Percentiles rank a stretch among this genome's conserved stretches.
phyloP scores from a whole-genome alignment of 2,329 filamentous ascomycete species.

The Aspergillus floridensis region DNA sequence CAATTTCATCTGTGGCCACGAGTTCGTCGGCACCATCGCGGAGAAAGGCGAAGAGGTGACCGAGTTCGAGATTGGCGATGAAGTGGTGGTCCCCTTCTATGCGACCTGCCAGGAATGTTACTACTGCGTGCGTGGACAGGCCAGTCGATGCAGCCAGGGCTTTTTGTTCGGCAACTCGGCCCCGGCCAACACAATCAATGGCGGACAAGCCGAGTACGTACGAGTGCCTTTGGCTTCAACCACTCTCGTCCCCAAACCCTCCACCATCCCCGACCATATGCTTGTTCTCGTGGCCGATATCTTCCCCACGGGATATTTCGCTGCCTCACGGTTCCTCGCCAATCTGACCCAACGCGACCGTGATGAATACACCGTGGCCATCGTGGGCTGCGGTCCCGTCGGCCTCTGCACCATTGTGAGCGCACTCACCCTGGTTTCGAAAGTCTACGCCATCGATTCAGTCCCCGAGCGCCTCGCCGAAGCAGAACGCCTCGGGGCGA shows the following conservation, averaged over 20 bases:
- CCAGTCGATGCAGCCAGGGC: slow-evolving; percentile 69
- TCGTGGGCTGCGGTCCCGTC: slow-evolving; percentile 79
- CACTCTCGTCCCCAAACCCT: slow-evolving; percentile 69
- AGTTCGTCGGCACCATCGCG: slow-evolving; percentile 75
- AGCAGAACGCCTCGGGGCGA: slow-evolving; percentile 70
- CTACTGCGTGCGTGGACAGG: slow-evolving; percentile 72
- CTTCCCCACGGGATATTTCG: slow-evolving; percentile 70
- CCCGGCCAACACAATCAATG: slow-evolving; percentile 55
- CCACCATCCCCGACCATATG: slow-evolving; percentile 66
- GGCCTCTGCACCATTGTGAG: slow-evolving; percentile 79
- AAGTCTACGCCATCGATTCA: slow-evolving; percentile 74
- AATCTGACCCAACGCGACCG: slow-evolving; percentile 53
- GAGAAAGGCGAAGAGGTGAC: slow-evolving; percentile 57
- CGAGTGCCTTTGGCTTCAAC: slow-evolving; percentile 76
- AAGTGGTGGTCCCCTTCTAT: slow-evolving; percentile 79
- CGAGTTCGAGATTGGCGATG: slow-evolving; percentile 68
- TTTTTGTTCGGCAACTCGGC: slow-evolving; percentile 67
- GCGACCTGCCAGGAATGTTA: slow-evolving; percentile 73
- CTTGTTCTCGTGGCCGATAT: slow-evolving; percentile 64
- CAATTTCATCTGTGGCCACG: slow-evolving; percentile 68
- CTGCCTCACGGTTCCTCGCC: slow-evolving; percentile 69
- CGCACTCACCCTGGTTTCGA: slow-evolving; percentile 66
- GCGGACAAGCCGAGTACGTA: slow-evolving; percentile 77
- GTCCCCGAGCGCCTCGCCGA: slow-evolving; percentile 69
- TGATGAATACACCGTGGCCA: slow-evolving; percentile 51